These are phyloP conservation scores for Mrakia hoshinonis DNA, from an alignment of 768 basidiomycete species.

Conservation along the genomic window DNA sequence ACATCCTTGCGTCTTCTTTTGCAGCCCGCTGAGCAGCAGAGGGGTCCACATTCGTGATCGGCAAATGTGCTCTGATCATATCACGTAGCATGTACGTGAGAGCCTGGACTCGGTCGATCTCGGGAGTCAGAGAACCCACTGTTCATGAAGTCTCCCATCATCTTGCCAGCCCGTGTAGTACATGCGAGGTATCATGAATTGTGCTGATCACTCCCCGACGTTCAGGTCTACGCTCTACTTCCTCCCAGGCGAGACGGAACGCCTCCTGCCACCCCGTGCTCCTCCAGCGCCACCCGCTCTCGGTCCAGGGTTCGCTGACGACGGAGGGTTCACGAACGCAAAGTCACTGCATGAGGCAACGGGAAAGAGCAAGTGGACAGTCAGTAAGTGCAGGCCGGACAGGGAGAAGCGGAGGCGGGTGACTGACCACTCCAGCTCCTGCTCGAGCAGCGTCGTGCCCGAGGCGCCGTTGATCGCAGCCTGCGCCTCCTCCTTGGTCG, in stretches of 20 bases:
- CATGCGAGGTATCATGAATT: too few relatives aligned
- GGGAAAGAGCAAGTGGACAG: neutral
- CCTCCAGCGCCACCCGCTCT: conserved; percentile 19
- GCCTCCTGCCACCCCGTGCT: conserved; percentile 20
- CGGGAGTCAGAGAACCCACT: too few relatives aligned
- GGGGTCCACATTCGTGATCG: too few relatives aligned
- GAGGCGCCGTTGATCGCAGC: conserved; percentile 84
- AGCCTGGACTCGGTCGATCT: too few relatives aligned
- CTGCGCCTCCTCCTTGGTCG: conserved; percentile 88
- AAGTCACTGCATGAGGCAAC: conserved; percentile 55
- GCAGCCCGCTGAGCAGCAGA: too few relatives aligned
- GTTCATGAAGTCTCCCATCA: too few relatives aligned
- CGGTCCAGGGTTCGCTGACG: conserved; percentile 22
- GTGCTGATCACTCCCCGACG: too few relatives aligned
- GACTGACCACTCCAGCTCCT: conserved; percentile 57
- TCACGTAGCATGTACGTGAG: too few relatives aligned
- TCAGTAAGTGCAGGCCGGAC: neutral
- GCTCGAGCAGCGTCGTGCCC: conserved; percentile 73
- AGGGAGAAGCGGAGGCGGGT: neutral
- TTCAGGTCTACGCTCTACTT: too few relatives aligned
- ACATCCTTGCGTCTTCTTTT: too few relatives aligned
- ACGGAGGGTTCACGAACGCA: conserved; percentile 74
- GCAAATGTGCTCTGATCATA: too few relatives aligned
- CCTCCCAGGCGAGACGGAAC: conserved; percentile 25
- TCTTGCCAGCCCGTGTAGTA: too few relatives aligned